Evolutionary conservation across 257 asterid genomes (phyloP), one percentile per base, ranked within the genome.

Genomic region (Nicotiana sylvestris): DNA sequence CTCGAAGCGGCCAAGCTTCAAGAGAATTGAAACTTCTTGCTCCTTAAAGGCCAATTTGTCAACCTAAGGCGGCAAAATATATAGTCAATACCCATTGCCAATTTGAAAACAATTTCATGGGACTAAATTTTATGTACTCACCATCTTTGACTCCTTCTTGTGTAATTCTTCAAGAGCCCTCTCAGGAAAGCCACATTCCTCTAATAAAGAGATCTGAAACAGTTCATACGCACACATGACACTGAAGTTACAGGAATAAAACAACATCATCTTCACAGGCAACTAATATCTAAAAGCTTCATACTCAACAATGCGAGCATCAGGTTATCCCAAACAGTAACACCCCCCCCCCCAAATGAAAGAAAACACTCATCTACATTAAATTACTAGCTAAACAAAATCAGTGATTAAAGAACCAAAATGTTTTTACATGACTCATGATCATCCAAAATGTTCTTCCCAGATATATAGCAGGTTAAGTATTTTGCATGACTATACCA

Each of bases 121-220:
- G 64, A 49, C 80, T 74, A 49, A 74, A 74, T 49, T 74, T 49
- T 7, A 65, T 4, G 17, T 68, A 83, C 96, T 85, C 88, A 94
- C 99, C 80, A 96, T 93, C 89, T 91, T 96, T 80, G 83, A 79
- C 85, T 94, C 98, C 88, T 94, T 90, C 88, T 86, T 89, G 85
- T 66, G 97, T 93, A 96, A 88, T 92, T 96, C 99, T 91, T 91
- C 92, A 56, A 96, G 92, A 81, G 98, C 99, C 86, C 93, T 91
- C 90, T 94, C 97, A 85, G 86, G 78, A 87, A 90, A 89, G 77
- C 97, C 98, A 90, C 97, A 91, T 80, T 94, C 99, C 87, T 96
- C 98, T 67, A 94, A 90, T 78, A 96, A 87, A 60, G 94, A 88
- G 72, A 96, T 87, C 99, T 96, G 91, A 74, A 74, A 51, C 18